Conservation (phyloP, 768 basidiomycete species). For the Tulasnella sp. region DNA sequence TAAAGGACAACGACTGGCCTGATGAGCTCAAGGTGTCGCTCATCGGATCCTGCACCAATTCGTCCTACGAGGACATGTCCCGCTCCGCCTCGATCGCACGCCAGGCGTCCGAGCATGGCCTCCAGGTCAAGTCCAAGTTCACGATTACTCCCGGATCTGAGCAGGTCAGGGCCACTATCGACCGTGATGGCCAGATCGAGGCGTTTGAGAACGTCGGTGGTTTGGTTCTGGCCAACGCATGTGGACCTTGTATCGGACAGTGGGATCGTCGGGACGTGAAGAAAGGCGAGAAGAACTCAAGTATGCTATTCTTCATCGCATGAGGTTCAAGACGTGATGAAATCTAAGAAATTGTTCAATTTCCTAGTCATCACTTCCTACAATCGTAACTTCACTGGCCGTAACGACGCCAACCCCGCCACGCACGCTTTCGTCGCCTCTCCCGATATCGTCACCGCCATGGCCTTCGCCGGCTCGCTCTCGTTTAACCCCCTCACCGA, state of each 20-base stretch:
- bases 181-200: slow-evolving; percentile 86
- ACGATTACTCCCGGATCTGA: slow-evolving; percentile 98
- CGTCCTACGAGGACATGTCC: slow-evolving; percentile 99
- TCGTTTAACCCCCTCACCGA: slow-evolving; percentile 97
- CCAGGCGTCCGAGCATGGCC: slow-evolving; percentile 79
- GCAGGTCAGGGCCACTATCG: slow-evolving; percentile 96
- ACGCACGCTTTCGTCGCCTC: slow-evolving; percentile 95
- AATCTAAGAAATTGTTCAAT: neutral
- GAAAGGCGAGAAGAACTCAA: slow-evolving; percentile 95
- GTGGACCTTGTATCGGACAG: slow-evolving; percentile 98
- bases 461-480: slow-evolving; percentile 88
- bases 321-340: neutral
- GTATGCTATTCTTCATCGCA: slow-evolving; percentile 34
- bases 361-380: slow-evolving; percentile 88
- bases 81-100: slow-evolving; percentile 89
- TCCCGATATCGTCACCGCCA: slow-evolving; percentile 90
- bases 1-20: slow-evolving; percentile 95
- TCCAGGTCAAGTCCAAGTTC: slow-evolving; percentile 85
- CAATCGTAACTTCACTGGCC: slow-evolving; percentile 99
- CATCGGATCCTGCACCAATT: slow-evolving; percentile 99
- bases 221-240: slow-evolving; percentile 92
- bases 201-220: slow-evolving; percentile 83
- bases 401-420: slow-evolving; percentile 98
- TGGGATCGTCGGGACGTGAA: slow-evolving; percentile 96
- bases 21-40: slow-evolving; percentile 92